These are phyloP conservation scores for Lachnellula cervina DNA, from an alignment of 2,329 filamentous ascomycete species.

Conservation along the genomic window DNA sequence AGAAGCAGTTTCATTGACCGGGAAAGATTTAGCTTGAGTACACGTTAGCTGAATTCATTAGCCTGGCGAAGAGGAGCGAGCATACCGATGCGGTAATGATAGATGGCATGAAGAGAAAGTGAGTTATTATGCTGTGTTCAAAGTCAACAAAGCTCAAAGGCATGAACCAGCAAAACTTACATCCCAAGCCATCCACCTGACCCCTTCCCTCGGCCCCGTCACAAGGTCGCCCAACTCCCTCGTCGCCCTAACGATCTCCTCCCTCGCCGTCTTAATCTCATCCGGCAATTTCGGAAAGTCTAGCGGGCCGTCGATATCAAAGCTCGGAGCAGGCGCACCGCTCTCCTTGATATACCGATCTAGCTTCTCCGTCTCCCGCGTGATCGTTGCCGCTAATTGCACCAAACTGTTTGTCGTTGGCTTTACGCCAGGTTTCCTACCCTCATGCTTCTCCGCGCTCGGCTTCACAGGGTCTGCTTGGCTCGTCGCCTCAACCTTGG, in stretches of 20 bases:
- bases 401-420: constrained; percentile 35
- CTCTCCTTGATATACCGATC: constrained; percentile 43
- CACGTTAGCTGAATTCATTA: constrained; percentile 6
- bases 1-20: constrained; percentile 41
- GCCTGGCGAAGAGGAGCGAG: neutral
- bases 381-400: constrained; percentile 44
- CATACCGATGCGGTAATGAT: constrained; percentile 46
- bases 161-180: constrained; percentile 33
- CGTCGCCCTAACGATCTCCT: constrained; percentile 45
- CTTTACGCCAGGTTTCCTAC: neutral
- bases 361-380: constrained; percentile 44
- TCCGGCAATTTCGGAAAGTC: constrained; percentile 46
- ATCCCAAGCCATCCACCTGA: constrained; percentile 49
- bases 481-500: neutral
- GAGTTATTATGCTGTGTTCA: constrained; percentile 43
- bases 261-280: constrained; percentile 41
- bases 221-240: constrained; percentile 44
- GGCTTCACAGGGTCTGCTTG: neutral
- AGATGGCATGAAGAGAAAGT: constrained; percentile 46
- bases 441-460: too few relatives aligned
- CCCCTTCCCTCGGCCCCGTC: constrained; percentile 45
- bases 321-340: constrained; percentile 39
- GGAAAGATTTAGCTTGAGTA: constrained; percentile 46
- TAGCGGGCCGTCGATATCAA: constrained; percentile 40
- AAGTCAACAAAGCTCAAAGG: constrained; percentile 9